These are phyloP conservation scores for Actinomortierella wolfii DNA, from an alignment of 371 early-diverging fungal species.

Conservation along the genomic window DNA sequence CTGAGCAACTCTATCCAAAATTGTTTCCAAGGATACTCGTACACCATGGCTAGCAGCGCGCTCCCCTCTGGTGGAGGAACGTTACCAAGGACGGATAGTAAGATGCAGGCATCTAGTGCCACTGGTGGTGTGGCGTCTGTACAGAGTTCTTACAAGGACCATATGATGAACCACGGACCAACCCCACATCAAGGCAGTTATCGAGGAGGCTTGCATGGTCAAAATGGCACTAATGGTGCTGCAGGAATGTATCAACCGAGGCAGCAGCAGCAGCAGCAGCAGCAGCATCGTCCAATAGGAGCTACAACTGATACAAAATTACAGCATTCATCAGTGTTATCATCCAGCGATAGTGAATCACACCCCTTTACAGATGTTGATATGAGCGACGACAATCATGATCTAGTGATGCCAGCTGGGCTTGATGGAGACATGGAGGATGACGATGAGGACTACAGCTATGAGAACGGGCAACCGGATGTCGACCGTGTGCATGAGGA, in stretches of 20 bases:
- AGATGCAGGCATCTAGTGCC: slow-evolving; percentile 4
- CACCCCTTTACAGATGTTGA: too few relatives aligned
- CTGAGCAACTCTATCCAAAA: slow-evolving; percentile 55
- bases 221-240: too few relatives aligned
- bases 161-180: slow-evolving; percentile 1
- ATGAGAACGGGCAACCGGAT: neutral
- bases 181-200: neutral
- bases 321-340: slow-evolving; percentile 24
- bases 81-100: slow-evolving; percentile 30
- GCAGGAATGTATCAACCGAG: too few relatives aligned
- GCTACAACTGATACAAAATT: slow-evolving; percentile 8
- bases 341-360: neutral
- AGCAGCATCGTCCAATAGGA: neutral
- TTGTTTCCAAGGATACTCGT: slow-evolving; percentile 64
- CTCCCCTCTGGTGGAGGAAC: slow-evolving; percentile 2
- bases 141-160: slow-evolving; percentile 1
- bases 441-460: neutral
- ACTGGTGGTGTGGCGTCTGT: slow-evolving; percentile 1
- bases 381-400: too few relatives aligned
- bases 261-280: neutral
- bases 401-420: neutral
- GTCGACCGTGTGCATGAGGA: too few relatives aligned
- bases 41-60: slow-evolving; percentile 25
- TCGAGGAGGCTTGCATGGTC: neutral
- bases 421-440: slow-evolving; percentile 5